Base-by-base conservation (phyloP, 352 stramenopile genomes). In the Phytophthora rubi region DNA sequence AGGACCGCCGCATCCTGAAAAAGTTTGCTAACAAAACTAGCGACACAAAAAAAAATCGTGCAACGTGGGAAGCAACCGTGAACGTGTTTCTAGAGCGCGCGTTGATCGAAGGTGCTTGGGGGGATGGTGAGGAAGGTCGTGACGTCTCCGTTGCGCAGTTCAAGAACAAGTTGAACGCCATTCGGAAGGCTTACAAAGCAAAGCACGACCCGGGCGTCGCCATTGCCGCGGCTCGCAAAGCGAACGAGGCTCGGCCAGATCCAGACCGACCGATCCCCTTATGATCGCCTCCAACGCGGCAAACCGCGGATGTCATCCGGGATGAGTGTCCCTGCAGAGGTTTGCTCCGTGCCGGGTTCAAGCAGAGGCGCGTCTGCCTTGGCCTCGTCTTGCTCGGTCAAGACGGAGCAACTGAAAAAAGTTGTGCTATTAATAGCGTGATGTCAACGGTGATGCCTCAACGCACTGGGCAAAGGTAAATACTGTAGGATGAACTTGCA, bases 311-410 rank as follows among this genome's bases (percentile, higher is more conserved):
- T n/a, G n/a, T n/a, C n/a, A n/a, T n/a, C n/a, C n/a, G n/a, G 8
- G 56, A 63, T 63, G 56, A 54, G 56, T 63, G 42, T 26, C 45
- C 18, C 33, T 21, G 42, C 26, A 45, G 26, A 7, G n/a, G 33
- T 4, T 42, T 15, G 10, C 33, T 42, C 33, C 33, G 33, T 39
- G 33, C 37, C 37, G 26, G 33, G 33, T 55, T 63, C n/a, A 32
- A 35, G 48, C 21, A 54, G 57, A 18, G 23, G 42, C n/a, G 39
- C 53, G 16, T 63, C 42, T 21, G 39, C 28, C 42, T 47, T 35
- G 57, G 44, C 13, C 13, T 16, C 37, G 37, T 45, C 37, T 45
- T 45, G 37, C 37, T 45, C 37, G 37, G 4, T 45, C 37, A 16
- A 45, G 13, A 45, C 13, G 13, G 37, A 7, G n/a, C 13, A 16